Evolutionary conservation across 805 yeast genomes (phyloP).

Genomic region (Brettanomyces sp.): DNA sequence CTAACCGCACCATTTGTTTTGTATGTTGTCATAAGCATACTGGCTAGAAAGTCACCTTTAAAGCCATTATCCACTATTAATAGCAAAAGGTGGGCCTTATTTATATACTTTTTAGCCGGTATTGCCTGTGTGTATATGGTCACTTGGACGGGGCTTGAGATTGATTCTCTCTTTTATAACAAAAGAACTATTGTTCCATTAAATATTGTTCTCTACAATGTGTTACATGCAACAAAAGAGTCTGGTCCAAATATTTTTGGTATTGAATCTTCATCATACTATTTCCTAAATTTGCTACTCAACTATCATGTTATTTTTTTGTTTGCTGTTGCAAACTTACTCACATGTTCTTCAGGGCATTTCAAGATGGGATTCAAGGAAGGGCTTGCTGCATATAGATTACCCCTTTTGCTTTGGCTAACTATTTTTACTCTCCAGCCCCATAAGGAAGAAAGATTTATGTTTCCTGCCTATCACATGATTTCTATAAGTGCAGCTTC

Average conservation of each 20-base stretch:
- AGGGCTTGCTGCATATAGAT: constrained; percentile 6
- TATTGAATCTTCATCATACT: constrained; percentile 68
- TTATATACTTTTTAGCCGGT: constrained; percentile 11
- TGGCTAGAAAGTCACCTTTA: background rate
- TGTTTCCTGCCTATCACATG: constrained; percentile 76
- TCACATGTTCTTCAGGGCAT: constrained; percentile 5
- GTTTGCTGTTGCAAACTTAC: constrained; percentile 31
- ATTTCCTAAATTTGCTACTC: constrained; percentile 54
- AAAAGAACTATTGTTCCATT: constrained; percentile 61
- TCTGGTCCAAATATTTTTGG: constrained; percentile 92
- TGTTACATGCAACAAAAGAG: constrained; percentile 51
- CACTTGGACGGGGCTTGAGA: constrained; percentile 15
- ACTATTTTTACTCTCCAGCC: constrained; percentile 64
- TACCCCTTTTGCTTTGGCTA: constrained; percentile 49
- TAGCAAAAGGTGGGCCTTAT: constrained; percentile 5
- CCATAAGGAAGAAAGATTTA: constrained; percentile 87
- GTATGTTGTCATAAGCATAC: constrained; percentile 19
- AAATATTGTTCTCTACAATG: constrained; percentile 79
- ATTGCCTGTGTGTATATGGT: constrained; percentile 9
- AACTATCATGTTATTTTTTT: constrained; percentile 58
- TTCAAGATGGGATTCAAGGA: background rate
- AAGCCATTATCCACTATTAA: background rate
- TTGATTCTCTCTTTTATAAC: constrained; percentile 59
- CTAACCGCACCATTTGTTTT: constrained; percentile 52
- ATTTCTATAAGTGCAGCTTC: constrained; percentile 52